Evolutionary conservation across 495 filamentous ascomycete genomes (phyloP), one percentile per base, ranked within the genome.

Genomic region (Penicillium pulvis): DNA sequence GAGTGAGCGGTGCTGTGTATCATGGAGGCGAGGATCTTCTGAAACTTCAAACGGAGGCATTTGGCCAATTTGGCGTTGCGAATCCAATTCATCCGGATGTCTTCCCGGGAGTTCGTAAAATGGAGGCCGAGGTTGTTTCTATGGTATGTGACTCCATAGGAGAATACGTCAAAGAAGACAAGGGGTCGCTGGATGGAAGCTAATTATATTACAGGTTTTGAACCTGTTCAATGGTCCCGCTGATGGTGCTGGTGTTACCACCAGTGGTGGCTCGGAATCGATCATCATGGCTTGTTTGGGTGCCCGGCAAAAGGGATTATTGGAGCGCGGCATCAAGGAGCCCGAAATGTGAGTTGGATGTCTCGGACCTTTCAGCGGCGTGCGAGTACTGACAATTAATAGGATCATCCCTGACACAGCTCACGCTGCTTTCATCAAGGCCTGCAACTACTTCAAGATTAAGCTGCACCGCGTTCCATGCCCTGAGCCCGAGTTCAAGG

Each of bases 31-130:
- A 92, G 51, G 87, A 91, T 16, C 73, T 99, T 56, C 74, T 91
- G 59, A 85, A 88, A 69, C 76, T 99, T 17, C 94, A 99, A 76
- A 86, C 88, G 14, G 91, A 97, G 70, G 93, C 94, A 9, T 98
- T 92, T 73, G 87, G 88, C 36, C 88, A 87, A 69, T 99, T 99
- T 69, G 92, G 91, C 47, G 94, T 98, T 16, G 80, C 90, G n/a
- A 99, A 99, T 73, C 94, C 94, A n/a, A 90, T 99, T 62, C 94
- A 99, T 75, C 94, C 94, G 33, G 94, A 99, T 77, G 92, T 98
- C 39, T 99, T 99, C 76, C 94, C 94, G 43, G 94, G 93, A 36
- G 92, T 99, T 30, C 80, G 94, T 64, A 99, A 99, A 80, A 99
- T 99, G 94, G 94, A 99, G 76, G 93, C 94, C 30, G 94, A 99